Conservation (phyloP, 371 early-diverging fungal genomes). For the Mucor irregularis region DNA sequence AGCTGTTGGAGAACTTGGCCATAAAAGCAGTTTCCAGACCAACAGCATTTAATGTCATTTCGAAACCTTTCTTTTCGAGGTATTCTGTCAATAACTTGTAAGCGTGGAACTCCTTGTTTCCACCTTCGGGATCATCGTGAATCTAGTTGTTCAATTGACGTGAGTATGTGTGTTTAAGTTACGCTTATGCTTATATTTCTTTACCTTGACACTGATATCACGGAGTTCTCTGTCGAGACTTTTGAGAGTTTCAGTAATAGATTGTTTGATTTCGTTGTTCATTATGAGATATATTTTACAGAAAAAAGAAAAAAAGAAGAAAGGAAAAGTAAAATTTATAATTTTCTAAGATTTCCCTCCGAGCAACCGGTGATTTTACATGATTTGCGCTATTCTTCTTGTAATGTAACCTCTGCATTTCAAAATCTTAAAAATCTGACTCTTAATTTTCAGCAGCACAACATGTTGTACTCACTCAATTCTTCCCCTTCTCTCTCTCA, state of each 20-base stretch:
- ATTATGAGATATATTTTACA: not conserved
- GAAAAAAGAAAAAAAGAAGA: not conserved
- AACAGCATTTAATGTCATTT: conserved; percentile 52
- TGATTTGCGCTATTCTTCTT: too few species aligned
- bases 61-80: conserved; percentile 56
- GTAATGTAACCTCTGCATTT: too few species aligned
- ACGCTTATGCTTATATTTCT: too few species aligned
- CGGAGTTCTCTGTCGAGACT: conserved; percentile 21
- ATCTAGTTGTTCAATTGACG: conserved; percentile 29
- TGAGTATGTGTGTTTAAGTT: not conserved
- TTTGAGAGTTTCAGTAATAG: conserved; percentile 12
- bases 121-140: conserved; percentile 67
- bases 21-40: conserved; percentile 66
- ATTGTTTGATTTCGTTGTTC: conserved; percentile 13
- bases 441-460: too few species aligned
- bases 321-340: not conserved
- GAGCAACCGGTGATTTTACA: conserved; percentile 11
- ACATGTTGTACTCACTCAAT: too few species aligned
- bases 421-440: too few species aligned
- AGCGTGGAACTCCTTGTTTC: conserved; percentile 57
- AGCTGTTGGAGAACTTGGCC: conserved; percentile 53
- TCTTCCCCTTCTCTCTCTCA: too few species aligned
- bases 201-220: conserved; percentile 27
- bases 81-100: conserved; percentile 54
- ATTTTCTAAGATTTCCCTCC: conserved; percentile 2